Base-by-base conservation (phyloP, 805 yeast species). In the Metschnikowia shivogae region DNA sequence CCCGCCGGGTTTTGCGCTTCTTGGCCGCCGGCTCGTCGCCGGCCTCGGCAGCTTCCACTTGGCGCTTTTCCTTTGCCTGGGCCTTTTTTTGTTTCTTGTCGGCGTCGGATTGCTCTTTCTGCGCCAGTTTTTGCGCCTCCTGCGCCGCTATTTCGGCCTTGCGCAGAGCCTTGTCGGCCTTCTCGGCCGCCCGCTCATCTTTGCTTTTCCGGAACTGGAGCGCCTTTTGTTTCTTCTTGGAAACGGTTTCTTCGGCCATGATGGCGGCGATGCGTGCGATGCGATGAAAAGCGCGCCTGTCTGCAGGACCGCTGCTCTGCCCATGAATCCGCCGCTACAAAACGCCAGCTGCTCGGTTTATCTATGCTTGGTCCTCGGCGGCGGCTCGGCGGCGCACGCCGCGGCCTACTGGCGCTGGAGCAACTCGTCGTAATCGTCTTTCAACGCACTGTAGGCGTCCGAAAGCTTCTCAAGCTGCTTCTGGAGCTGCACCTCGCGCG, bases 1-100 rank as follows among this genome's bases (percentile, higher is more conserved):
- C 89, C 64, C 87, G 73, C 68, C 92, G 77, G 3, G 90, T 82
- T 62, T 85, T 83, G 53, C 92, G 70, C 62, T 80, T 84, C 71
- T 84, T 84, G 56, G 72, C 74, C 5, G 67, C 71, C 11, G 66
- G 75, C 38, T 60, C 72, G 5, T 45, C 51, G 20, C 49, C 61
- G 31, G 48, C 57, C 3, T 41, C 53, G 3, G 47, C 6, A 3
- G 31, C 24, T 11, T 38, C 43, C 17, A 35, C 37, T 30, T 32
- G 36, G 13, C 40, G 32, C 35, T 31, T 38, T 32, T 36, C 34
- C 20, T 39, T 36, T 22, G n/a, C 28, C 13, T 30, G 24, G 26
- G 30, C 31, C 13, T 34, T 30, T 10, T 36, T 39, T 34, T 17
- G 39, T 22, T 39, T 34, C 26, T 46, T 38, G 24, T 35, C 42